These are phyloP conservation scores for Boechera stricta DNA, from an alignment of 345 rosid genomes.

Conservation along the genomic window DNA sequence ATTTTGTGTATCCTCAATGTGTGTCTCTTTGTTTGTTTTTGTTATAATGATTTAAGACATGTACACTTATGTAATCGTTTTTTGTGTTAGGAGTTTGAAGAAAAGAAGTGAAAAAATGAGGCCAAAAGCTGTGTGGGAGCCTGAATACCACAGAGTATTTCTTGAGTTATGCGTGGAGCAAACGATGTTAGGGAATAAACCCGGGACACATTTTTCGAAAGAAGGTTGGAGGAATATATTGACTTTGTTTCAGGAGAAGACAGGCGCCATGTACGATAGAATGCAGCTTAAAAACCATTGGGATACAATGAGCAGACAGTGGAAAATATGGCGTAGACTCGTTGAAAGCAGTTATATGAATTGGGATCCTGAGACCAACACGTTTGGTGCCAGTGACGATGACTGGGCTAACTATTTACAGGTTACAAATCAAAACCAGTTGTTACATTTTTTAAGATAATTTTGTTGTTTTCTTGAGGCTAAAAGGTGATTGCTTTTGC, in stretches of 20 bases:
- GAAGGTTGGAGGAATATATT: slow-evolving; percentile 50
- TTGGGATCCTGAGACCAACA: slow-evolving; percentile 53
- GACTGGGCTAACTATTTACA: slow-evolving; percentile 51
- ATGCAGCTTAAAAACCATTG: slow-evolving; percentile 62
- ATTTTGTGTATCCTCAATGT: background rate
- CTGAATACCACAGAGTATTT: slow-evolving; percentile 51
- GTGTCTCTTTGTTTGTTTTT: background rate
- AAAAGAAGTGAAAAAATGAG: slow-evolving; percentile 38
- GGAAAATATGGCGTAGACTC: slow-evolving; percentile 60
- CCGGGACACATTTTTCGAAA: slow-evolving; percentile 46
- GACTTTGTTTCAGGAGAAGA: slow-evolving; percentile 47
- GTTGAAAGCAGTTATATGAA: slow-evolving; percentile 45
- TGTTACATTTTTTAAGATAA: background rate
- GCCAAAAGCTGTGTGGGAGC: slow-evolving; percentile 57
- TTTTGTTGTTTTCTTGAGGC: background rate
- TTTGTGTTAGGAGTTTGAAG: slow-evolving; percentile 29
- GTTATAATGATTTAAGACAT: background rate
- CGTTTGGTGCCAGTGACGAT: slow-evolving; percentile 53
- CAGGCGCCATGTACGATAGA: slow-evolving; percentile 50
- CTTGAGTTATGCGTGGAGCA: slow-evolving; percentile 52
- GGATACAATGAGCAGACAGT: slow-evolving; percentile 57
- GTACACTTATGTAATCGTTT: background rate
- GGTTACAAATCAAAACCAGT: slow-evolving; percentile 37
- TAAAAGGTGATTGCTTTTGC: slow-evolving; percentile 22
- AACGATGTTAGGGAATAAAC: slow-evolving; percentile 46